phyloP scores from a whole-genome alignment of 2,329 filamentous ascomycete genomes.

The Diaporthe sp. region DNA sequence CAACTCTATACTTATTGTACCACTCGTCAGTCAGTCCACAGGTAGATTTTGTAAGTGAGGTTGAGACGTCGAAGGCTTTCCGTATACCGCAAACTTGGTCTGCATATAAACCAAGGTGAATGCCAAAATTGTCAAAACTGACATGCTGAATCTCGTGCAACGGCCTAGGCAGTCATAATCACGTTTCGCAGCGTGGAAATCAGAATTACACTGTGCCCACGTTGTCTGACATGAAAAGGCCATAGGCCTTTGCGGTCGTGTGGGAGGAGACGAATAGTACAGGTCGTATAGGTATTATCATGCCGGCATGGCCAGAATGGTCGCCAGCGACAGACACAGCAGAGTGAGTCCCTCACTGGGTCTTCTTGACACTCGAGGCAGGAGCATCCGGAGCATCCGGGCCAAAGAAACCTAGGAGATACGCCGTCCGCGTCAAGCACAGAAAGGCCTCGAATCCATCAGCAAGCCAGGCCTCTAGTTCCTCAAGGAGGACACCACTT shows the following conservation, averaged over 20 bases:
- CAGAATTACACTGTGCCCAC: neutral
- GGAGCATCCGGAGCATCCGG: slow-evolving; percentile 52
- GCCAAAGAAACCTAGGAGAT: slow-evolving; percentile 70
- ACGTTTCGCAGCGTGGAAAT: slow-evolving; percentile 6
- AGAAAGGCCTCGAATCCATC: slow-evolving; percentile 56
- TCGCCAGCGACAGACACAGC: neutral
- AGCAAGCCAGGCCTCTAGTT: slow-evolving; percentile 17
- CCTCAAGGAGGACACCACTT: slow-evolving; percentile 41
- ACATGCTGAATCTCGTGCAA: neutral
- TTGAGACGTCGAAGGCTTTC: neutral
- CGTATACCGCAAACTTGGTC: neutral
- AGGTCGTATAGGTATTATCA: too few species aligned
- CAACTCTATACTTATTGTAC: too few species aligned
- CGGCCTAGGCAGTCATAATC: neutral
- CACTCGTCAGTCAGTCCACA: neutral
- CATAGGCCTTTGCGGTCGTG: neutral
- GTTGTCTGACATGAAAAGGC: neutral
- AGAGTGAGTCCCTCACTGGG: slow-evolving; percentile 22
- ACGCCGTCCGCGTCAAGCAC: slow-evolving; percentile 65
- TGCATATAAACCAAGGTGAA: neutral
- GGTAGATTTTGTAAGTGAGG: neutral
- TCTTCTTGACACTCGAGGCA: slow-evolving; percentile 36
- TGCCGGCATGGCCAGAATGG: neutral
- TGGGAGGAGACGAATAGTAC: neutral
- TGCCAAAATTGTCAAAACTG: neutral